A percentile compares a stretch with the other conserved stretches of the same genome.
phyloP scores from a whole-genome alignment of 305 asterid genomes.

The Fraxinus ornus region DNA sequence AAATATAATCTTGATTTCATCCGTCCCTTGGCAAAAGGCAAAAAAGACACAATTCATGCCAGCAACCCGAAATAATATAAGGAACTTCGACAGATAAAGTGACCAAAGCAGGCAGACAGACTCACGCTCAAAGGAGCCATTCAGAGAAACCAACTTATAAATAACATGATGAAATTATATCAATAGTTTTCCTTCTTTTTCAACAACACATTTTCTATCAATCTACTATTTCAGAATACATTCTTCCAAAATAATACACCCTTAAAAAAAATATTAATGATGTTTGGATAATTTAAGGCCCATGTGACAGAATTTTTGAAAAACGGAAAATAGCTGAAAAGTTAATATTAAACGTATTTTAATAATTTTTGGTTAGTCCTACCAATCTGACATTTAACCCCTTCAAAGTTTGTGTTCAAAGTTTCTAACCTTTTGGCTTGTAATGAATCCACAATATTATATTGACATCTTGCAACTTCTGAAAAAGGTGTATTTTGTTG shows the following conservation, averaged over 20 bases:
- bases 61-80: no score
- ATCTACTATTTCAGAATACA: no score
- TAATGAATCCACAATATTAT: neutral
- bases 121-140: neutral
- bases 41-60: neutral
- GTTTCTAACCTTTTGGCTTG: slow-evolving; percentile 15
- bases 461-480: neutral
- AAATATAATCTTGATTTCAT: no score
- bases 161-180: neutral
- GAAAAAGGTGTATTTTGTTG: neutral
- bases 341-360: no score
- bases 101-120: neutral
- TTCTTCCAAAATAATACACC: no score
- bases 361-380: no score
- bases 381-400: no score
- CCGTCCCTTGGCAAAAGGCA: neutral
- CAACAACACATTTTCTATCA: no score
- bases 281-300: neutral
- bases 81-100: neutral
- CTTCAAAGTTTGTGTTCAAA: slow-evolving; percentile 4
- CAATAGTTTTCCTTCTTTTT: no score
- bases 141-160: no score
- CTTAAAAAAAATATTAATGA: neutral
- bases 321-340: no score
- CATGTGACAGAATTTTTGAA: no score